These are phyloP conservation scores for Neurospora sp. DNA, from an alignment of 495 filamentous ascomycete species.

Conservation along the genomic window DNA sequence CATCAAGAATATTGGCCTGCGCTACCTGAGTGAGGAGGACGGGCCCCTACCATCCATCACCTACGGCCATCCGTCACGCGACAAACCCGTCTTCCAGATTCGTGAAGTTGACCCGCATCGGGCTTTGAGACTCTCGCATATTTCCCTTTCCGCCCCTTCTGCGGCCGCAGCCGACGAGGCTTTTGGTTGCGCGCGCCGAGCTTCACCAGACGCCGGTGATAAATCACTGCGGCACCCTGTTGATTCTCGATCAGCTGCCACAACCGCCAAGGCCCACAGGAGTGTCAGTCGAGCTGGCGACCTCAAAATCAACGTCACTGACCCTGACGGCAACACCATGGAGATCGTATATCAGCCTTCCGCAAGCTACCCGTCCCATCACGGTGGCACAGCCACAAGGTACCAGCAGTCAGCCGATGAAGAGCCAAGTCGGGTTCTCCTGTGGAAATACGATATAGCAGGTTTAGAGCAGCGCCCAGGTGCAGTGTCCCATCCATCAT, in stretches of 20 bases:
- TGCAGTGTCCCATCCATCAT: not conserved
- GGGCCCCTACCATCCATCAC: constrained; percentile 23
- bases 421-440: constrained; percentile 36
- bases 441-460: constrained; percentile 41
- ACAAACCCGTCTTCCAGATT: constrained; percentile 30
- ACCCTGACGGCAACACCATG: constrained; percentile 45
- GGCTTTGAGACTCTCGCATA: constrained; percentile 23
- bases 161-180: constrained; percentile 33
- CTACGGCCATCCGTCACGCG: constrained; percentile 17
- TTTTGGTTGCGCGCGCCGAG: constrained; percentile 30
- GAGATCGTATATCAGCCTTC: constrained; percentile 34
- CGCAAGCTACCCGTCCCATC: constrained; percentile 19
- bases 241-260: constrained; percentile 7
- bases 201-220: constrained; percentile 23
- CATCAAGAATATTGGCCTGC: constrained; percentile 64
- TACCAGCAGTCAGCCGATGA: constrained; percentile 26
- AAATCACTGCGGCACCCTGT: constrained; percentile 10
- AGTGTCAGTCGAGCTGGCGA: constrained; percentile 15
- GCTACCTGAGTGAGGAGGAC: constrained; percentile 44
- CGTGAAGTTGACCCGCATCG: constrained; percentile 20
- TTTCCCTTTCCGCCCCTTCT: constrained; percentile 32
- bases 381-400: constrained; percentile 25
- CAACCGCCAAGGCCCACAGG: constrained; percentile 12
- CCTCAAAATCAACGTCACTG: constrained; percentile 27
- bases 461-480: constrained; percentile 5